A percentile compares a stretch with the other conserved stretches of the same genome.
Evolutionary conservation across 257 asterid genomes (phyloP).

Genomic region (Fraxinus pennsylvanica): DNA sequence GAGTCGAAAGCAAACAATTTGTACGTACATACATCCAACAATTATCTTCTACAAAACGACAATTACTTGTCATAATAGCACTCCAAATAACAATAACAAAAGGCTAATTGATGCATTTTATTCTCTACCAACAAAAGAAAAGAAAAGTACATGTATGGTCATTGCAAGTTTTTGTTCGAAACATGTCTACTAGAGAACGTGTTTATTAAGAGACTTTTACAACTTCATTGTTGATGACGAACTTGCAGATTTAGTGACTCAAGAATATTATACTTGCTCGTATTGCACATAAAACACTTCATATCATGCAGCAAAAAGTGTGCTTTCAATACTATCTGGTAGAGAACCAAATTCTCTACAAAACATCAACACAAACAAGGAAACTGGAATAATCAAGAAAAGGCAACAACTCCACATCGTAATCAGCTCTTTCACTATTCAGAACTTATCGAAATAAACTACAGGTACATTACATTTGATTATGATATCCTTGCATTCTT

Average conservation of each 20-base stretch:
- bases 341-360: background rate
- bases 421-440: background rate
- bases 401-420: background rate
- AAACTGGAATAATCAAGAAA: background rate
- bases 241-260: background rate
- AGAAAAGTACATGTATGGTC: too few species aligned
- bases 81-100: too few species aligned
- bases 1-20: too few species aligned
- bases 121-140: too few species aligned
- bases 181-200: background rate
- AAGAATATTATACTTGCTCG: background rate
- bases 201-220: background rate
- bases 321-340: background rate
- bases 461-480: constrained; percentile 7
- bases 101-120: too few species aligned
- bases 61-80: too few species aligned
- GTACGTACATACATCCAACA: too few species aligned
- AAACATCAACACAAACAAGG: background rate
- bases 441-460: background rate
- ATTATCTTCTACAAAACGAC: too few species aligned
- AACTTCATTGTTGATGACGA: background rate
- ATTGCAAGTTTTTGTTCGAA: too few species aligned
- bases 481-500: constrained; percentile 77
- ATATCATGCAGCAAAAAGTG: background rate
- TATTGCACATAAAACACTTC: background rate